Conservation (phyloP, 1,284 basidiomycete genomes). For the Cryptococcus sp. region DNA sequence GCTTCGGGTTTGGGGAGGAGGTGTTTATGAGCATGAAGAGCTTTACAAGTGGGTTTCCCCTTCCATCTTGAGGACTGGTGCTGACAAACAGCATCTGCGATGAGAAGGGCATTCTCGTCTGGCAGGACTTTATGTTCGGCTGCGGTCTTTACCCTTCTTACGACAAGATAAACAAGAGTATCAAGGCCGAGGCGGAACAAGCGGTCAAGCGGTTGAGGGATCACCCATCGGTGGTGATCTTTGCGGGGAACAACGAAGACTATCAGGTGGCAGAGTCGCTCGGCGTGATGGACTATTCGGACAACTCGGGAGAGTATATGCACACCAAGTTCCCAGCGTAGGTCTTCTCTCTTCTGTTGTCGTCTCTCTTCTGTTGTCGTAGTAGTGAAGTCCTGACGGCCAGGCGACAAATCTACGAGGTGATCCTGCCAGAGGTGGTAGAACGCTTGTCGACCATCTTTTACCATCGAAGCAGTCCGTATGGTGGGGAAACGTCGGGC, state of each 20-base stretch:
- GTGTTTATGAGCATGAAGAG: conserved; percentile 50
- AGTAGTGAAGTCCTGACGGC: neutral
- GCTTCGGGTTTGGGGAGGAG: conserved; percentile 53
- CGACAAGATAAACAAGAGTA: conserved; percentile 45
- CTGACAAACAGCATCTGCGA: conserved; percentile 33
- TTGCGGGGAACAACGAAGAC: conserved; percentile 83
- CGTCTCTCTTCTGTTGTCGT: no score
- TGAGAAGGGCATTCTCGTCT: conserved; percentile 63
- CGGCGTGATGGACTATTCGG: conserved; percentile 71
- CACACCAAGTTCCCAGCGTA: conserved; percentile 73
- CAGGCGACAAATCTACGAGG: conserved; percentile 74
- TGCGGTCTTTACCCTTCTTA: conserved; percentile 57
- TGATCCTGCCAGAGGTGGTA: conserved; percentile 68
- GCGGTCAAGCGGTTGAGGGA: conserved; percentile 49
- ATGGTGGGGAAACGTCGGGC: conserved; percentile 69
- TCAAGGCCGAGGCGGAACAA: conserved; percentile 49
- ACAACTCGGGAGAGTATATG: conserved; percentile 71
- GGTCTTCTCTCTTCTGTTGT: conserved; percentile 10
- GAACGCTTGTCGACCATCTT: conserved; percentile 58
- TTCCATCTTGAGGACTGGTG: neutral
- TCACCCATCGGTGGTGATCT: conserved; percentile 65
- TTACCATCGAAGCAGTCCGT: conserved; percentile 80
- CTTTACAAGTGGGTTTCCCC: conserved; percentile 48
- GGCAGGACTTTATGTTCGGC: conserved; percentile 52
- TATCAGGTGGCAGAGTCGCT: conserved; percentile 65